These are phyloP conservation scores for Tripidium arundinaceum DNA, from an alignment of 202 grass and related monocot genomes.

Conservation along the genomic window DNA sequence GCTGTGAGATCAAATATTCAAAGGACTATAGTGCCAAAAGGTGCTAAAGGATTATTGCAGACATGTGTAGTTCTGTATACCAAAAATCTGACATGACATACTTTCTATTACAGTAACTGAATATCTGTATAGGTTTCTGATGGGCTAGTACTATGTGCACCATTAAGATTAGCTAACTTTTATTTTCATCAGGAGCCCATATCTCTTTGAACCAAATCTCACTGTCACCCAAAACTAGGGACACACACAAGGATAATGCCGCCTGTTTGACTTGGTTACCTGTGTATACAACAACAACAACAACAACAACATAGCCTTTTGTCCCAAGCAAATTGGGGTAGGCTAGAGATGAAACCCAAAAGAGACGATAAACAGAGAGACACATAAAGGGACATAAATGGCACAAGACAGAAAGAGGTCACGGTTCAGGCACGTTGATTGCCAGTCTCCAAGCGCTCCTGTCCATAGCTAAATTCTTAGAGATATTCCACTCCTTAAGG, in stretches of 20 bases:
- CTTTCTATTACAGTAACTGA: not conserved
- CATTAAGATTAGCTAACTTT: not conserved
- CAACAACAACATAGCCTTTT: too few species aligned
- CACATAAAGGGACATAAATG: too few species aligned
- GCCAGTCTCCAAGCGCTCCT: too few species aligned
- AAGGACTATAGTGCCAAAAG: not conserved
- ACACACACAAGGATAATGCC: not conserved
- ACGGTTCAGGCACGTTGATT: too few species aligned
- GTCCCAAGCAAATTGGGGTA: too few species aligned
- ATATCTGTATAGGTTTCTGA: not conserved
- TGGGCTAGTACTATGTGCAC: not conserved
- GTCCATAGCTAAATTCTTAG: too few species aligned
- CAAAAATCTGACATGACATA: not conserved
- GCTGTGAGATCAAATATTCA: not conserved
- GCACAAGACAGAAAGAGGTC: too few species aligned
- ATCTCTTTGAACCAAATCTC: not conserved
- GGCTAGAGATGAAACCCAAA: too few species aligned
- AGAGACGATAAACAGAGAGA: too few species aligned
- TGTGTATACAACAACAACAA: too few species aligned
- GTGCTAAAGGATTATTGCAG: not conserved
- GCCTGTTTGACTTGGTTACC: not conserved
- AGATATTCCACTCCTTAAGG: too few species aligned
- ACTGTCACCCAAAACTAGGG: constrained; percentile 15
- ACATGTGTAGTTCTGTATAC: not conserved
- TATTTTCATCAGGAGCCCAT: not conserved